phyloP scores from a whole-genome alignment of 2,329 filamentous ascomycete genomes.

The Sporothrix brunneoviolacea region DNA sequence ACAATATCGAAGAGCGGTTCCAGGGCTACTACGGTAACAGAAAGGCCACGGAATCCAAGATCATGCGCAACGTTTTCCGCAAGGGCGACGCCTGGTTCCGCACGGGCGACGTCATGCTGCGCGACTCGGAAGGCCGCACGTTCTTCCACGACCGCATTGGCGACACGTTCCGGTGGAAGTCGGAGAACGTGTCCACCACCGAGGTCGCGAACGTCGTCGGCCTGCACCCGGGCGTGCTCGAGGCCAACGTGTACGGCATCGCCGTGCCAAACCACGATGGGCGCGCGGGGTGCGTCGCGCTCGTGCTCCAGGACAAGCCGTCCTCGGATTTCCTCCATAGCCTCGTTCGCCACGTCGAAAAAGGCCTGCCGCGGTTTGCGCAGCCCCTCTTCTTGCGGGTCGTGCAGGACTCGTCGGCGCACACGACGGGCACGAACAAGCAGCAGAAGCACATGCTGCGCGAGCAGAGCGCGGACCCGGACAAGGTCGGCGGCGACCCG shows the following conservation, averaged over 20 bases:
- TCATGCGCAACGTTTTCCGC: slow-evolving; percentile 64
- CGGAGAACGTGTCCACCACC: slow-evolving; percentile 73
- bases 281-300: slow-evolving; percentile 64
- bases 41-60: slow-evolving; percentile 64
- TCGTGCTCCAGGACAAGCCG: slow-evolving; percentile 37
- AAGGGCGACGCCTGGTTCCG: slow-evolving; percentile 79
- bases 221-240: slow-evolving; percentile 56
- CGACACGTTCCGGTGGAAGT: slow-evolving; percentile 75
- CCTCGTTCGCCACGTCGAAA: slow-evolving; percentile 52
- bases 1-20: slow-evolving; percentile 56
- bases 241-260: slow-evolving; percentile 85
- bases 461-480: slow-evolving; percentile 66
- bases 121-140: slow-evolving; percentile 61
- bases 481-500: slow-evolving; percentile 40
- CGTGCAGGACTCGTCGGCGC: slow-evolving; percentile 47
- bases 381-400: slow-evolving; percentile 71
- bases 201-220: slow-evolving; percentile 76
- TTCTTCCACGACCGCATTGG: slow-evolving; percentile 79
- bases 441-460: slow-evolving; percentile 73
- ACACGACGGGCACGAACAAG: slow-evolving; percentile 79
- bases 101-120: slow-evolving; percentile 73
- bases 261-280: slow-evolving; percentile 74
- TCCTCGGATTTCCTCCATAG: slow-evolving; percentile 42
- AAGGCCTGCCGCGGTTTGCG: slow-evolving; percentile 63
- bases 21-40: slow-evolving; percentile 77